Conservation (phyloP, 108 stramenopile species). For the Nitzschia sp. region DNA sequence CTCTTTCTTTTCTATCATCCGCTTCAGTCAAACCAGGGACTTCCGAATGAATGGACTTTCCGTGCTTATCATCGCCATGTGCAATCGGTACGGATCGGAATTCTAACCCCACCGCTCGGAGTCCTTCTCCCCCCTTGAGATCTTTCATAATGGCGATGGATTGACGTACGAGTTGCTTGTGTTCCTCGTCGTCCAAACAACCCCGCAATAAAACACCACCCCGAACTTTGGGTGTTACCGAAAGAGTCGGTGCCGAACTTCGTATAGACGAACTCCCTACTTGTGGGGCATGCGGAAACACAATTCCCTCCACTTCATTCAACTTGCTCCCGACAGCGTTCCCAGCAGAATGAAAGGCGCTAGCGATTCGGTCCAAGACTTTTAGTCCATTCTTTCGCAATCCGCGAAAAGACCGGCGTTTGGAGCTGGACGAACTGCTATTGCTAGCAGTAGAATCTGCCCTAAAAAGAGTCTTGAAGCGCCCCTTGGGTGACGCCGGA, state of each 20-base stretch:
- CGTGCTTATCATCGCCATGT: neutral
- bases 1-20: neutral
- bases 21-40: neutral
- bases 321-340: neutral
- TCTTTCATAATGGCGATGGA: slow-evolving; percentile 12
- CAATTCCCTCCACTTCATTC: neutral
- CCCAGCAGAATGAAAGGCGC: slow-evolving; percentile 5
- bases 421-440: neutral
- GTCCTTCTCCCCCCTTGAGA: slow-evolving; percentile 55
- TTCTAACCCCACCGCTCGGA: slow-evolving; percentile 61
- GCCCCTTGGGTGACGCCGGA: neutral
- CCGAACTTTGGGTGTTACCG: slow-evolving; percentile 16
- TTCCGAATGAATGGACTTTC: neutral
- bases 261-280: neutral
- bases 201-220: slow-evolving; percentile 40
- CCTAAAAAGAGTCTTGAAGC: neutral
- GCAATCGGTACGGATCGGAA: slow-evolving; percentile 38
- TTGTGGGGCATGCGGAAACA: neutral
- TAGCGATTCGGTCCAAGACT: slow-evolving; percentile 7
- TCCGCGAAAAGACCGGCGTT: neutral
- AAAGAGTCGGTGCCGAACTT: neutral
- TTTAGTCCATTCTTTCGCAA: neutral
- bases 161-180: slow-evolving; percentile 17
- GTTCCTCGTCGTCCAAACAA: slow-evolving; percentile 34
- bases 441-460: neutral